A percentile compares a stretch with the other conserved stretches of the same genome.
These are phyloP conservation scores for Exutisphaerella laricina DNA, from an alignment of 2,329 filamentous ascomycete species.

Conservation along the genomic window DNA sequence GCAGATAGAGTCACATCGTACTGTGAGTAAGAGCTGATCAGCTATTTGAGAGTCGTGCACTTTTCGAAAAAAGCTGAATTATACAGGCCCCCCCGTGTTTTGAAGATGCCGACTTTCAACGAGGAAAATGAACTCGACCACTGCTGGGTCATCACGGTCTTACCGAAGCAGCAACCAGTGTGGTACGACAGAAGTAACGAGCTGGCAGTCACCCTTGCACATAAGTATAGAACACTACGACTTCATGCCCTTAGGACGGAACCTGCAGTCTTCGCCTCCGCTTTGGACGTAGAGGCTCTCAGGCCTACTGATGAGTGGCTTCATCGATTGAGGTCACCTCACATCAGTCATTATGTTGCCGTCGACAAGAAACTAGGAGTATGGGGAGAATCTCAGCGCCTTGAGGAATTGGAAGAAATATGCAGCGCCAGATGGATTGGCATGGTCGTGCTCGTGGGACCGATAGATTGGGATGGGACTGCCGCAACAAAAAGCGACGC, in stretches of 20 bases:
- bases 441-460: conserved; percentile 27
- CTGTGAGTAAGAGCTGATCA: conserved; percentile 4
- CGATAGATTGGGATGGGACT: too few relatives aligned
- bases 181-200: conserved; percentile 6
- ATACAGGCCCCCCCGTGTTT: too few relatives aligned
- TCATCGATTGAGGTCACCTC: conserved; percentile 24
- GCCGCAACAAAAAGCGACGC: too few relatives aligned
- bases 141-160: too few relatives aligned
- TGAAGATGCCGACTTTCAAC: too few relatives aligned
- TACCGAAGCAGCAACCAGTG: conserved; percentile 14
- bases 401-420: conserved; percentile 8
- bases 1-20: too few relatives aligned
- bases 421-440: conserved; percentile 23
- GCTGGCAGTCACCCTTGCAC: conserved; percentile 11
- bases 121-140: too few relatives aligned
- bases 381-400: not conserved
- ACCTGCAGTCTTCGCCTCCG: conserved; percentile 31
- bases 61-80: too few relatives aligned
- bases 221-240: conserved; percentile 24
- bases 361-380: conserved; percentile 1
- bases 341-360: conserved; percentile 27
- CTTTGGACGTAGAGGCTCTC: conserved; percentile 25
- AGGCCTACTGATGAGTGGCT: conserved; percentile 19
- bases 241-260: conserved; percentile 24
- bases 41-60: too few relatives aligned